Percentiles rank a stretch among this genome's conserved stretches.
Evolutionary conservation across 2,329 filamentous ascomycete genomes (phyloP).

Genomic region (Furcasterigmium furcatum): DNA sequence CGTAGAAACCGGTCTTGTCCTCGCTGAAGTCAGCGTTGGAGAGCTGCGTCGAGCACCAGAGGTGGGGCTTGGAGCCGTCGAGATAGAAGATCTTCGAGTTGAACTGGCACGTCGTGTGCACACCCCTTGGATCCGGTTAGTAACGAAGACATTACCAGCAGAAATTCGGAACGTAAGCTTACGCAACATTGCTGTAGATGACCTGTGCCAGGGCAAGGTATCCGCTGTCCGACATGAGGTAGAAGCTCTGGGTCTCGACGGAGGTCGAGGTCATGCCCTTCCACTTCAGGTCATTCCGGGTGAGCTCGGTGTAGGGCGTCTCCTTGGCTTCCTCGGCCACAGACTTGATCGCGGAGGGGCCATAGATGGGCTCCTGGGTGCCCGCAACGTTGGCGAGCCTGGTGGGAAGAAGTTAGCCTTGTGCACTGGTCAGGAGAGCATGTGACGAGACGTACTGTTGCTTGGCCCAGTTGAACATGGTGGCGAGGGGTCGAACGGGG

Average conservation of each 20-base stretch:
- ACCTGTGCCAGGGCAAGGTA: slow-evolving; percentile 78
- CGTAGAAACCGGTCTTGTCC: slow-evolving; percentile 79
- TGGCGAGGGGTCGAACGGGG: slow-evolving; percentile 18
- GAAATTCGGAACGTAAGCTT: slow-evolving; percentile 39
- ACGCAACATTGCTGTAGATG: slow-evolving; percentile 98
- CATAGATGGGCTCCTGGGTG: slow-evolving; percentile 95
- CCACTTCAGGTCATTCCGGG: slow-evolving; percentile 81
- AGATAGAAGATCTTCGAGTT: slow-evolving; percentile 88
- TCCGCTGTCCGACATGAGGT: slow-evolving; percentile 77
- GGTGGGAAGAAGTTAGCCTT: slow-evolving; percentile 14
- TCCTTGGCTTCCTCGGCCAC: slow-evolving; percentile 78
- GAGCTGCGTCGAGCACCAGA: slow-evolving; percentile 83
- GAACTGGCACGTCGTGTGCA: slow-evolving; percentile 90
- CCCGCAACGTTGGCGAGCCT: slow-evolving; percentile 80
- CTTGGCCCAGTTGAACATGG: slow-evolving; percentile 93
- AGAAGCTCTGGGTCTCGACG: slow-evolving; percentile 95
- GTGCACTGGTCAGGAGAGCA: slow-evolving; percentile 17
- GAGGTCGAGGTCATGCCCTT: slow-evolving; percentile 74
- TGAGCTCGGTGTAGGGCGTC: slow-evolving; percentile 76
- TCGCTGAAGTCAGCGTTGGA: slow-evolving; percentile 80
- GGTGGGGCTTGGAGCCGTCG: slow-evolving; percentile 66
- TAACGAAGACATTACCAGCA: no score
- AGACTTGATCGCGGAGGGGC: slow-evolving; percentile 79
- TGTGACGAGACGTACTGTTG: slow-evolving; percentile 62
- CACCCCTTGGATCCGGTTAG: slow-evolving; percentile 75